phyloP scores from a whole-genome alignment of 1,284 basidiomycete genomes.

The Cryptococcus floricola region DNA sequence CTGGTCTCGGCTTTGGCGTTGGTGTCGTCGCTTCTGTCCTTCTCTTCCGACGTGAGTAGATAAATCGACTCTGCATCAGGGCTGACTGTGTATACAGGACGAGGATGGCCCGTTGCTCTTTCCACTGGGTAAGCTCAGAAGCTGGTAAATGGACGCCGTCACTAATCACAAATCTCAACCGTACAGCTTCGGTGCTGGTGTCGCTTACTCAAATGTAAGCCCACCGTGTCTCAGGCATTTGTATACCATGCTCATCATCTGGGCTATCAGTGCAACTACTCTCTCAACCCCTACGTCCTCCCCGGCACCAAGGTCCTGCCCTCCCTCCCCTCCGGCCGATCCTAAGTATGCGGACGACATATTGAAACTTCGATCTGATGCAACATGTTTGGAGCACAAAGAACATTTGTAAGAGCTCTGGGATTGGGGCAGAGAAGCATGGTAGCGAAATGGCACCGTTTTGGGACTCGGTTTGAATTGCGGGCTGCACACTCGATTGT shows the following conservation, averaged over 20 bases:
- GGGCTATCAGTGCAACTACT: slow-evolving; percentile 73
- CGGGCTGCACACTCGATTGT: too few relatives aligned
- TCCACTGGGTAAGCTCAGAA: slow-evolving; percentile 77
- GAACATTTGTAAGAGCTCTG: too few relatives aligned
- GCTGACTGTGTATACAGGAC: slow-evolving; percentile 59
- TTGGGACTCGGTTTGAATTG: too few relatives aligned
- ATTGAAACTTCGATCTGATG: background rate
- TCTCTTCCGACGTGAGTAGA: slow-evolving; percentile 82
- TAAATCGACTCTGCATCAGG: slow-evolving; percentile 2
- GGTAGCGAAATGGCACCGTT: too few relatives aligned
- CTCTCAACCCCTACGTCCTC: slow-evolving; percentile 90
- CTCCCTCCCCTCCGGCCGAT: slow-evolving; percentile 51
- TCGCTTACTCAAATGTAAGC: slow-evolving; percentile 64
- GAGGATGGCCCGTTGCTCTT: slow-evolving; percentile 92
- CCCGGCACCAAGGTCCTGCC: slow-evolving; percentile 78
- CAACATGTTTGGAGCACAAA: background rate
- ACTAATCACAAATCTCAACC: slow-evolving; percentile 5
- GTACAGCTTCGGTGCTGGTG: slow-evolving; percentile 56
- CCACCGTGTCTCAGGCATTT: background rate
- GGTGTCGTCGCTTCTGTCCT: slow-evolving; percentile 93
- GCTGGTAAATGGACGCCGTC: background rate
- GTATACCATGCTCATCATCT: background rate
- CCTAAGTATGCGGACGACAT: slow-evolving; percentile 1
- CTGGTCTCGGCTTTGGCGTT: slow-evolving; percentile 89
- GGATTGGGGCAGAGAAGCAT: too few relatives aligned